Evolutionary conservation across 441 rosid species (phyloP).

Genomic region (Mallotus japonicus): DNA sequence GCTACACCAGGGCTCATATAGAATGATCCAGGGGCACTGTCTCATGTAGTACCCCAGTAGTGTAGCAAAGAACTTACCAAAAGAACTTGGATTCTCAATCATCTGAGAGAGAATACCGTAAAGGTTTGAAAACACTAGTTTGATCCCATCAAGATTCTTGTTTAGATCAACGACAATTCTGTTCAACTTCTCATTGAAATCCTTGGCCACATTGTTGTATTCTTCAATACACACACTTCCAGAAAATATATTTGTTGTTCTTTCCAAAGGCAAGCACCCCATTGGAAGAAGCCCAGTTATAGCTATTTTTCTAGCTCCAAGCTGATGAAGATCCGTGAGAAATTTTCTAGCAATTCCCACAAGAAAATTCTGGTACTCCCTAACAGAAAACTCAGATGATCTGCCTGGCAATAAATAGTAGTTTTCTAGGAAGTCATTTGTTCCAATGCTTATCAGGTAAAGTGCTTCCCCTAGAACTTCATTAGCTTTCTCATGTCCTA

Average conservation of each 20-base stretch:
- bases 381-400: constrained; percentile 40
- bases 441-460: constrained; percentile 60
- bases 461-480: constrained; percentile 44
- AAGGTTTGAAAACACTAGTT: constrained; percentile 44
- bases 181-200: constrained; percentile 49
- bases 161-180: constrained; percentile 35
- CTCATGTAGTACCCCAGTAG: no score
- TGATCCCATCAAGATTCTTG: constrained; percentile 44
- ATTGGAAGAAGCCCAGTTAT: constrained; percentile 59
- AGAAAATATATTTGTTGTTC: constrained; percentile 32
- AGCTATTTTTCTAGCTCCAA: constrained; percentile 58
- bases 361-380: constrained; percentile 49
- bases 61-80: constrained; percentile 36
- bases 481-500: constrained; percentile 47
- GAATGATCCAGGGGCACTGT: background rate
- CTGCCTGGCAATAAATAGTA: constrained; percentile 44
- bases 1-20: background rate
- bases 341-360: constrained; percentile 47
- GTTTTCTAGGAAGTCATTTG: constrained; percentile 66
- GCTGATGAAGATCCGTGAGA: constrained; percentile 41
- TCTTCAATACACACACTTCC: constrained; percentile 34
- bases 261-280: constrained; percentile 63
- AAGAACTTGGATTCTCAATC: constrained; percentile 40
- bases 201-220: constrained; percentile 46
- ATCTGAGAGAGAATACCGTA: constrained; percentile 43